Conservation (phyloP, 495 filamentous ascomycete genomes). For the Penicillium manginii region DNA sequence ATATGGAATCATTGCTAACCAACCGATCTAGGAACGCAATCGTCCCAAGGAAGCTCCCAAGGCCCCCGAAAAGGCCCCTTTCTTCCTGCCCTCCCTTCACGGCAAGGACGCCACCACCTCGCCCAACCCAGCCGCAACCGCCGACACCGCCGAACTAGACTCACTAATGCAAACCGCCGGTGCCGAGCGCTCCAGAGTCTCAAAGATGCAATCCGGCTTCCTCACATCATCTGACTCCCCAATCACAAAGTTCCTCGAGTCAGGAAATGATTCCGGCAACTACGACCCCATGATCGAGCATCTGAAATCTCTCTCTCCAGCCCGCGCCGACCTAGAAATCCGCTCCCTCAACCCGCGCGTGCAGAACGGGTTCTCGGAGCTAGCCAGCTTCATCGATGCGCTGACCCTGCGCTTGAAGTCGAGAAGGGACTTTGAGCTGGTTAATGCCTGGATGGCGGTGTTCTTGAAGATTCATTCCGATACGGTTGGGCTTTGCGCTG, state of each 20-base stretch:
- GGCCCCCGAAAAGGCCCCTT: slow-evolving; percentile 90
- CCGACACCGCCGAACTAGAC: slow-evolving; percentile 42
- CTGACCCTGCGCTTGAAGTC: slow-evolving; percentile 68
- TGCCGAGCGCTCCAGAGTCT: slow-evolving; percentile 57
- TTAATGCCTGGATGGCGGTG: slow-evolving; percentile 95
- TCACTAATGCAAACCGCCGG: slow-evolving; percentile 38
- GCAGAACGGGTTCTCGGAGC: slow-evolving; percentile 53
- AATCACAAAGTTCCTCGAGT: slow-evolving; percentile 62
- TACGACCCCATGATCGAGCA: slow-evolving; percentile 65
- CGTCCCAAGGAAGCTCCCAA: slow-evolving; percentile 92
- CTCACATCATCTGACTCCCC: slow-evolving; percentile 37
- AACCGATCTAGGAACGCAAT: slow-evolving; percentile 67
- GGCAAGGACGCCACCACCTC: slow-evolving; percentile 33
- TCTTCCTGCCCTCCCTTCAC: slow-evolving; percentile 82
- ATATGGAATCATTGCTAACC: slow-evolving; percentile 11
- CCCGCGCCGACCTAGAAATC: slow-evolving; percentile 85
- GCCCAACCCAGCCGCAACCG: slow-evolving; percentile 17
- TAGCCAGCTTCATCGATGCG: slow-evolving; percentile 72
- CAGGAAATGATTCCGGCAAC: slow-evolving; percentile 47
- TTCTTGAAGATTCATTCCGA: slow-evolving; percentile 80
- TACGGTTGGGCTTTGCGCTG: slow-evolving; percentile 50
- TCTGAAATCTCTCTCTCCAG: slow-evolving; percentile 76
- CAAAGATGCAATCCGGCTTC: slow-evolving; percentile 43
- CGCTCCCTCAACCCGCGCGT: slow-evolving; percentile 67
- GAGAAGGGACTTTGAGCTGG: slow-evolving; percentile 84